These are phyloP conservation scores for Lentinus tigrinus DNA, from an alignment of 768 basidiomycete genomes.

Conservation along the genomic window DNA sequence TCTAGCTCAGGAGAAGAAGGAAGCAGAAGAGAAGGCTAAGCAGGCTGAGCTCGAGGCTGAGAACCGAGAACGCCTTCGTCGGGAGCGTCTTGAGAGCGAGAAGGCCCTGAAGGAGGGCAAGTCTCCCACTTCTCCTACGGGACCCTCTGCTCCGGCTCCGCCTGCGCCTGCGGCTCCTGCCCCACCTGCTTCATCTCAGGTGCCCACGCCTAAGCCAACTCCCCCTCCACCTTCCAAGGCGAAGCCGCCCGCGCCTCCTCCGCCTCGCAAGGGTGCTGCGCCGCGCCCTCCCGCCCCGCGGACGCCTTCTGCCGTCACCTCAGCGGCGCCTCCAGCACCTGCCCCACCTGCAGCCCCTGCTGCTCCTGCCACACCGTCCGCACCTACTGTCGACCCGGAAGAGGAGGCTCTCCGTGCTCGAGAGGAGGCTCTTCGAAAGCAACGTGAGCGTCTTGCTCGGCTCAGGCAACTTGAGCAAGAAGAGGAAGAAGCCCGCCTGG, in stretches of 20 bases:
- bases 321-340: conserved; percentile 19
- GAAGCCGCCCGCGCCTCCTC: conserved; percentile 37
- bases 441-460: conserved; percentile 64
- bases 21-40: conserved; percentile 83
- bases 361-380: conserved; percentile 37
- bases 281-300: conserved; percentile 34
- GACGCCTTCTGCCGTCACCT: conserved; percentile 22
- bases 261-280: conserved; percentile 37
- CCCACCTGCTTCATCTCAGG: conserved; percentile 27
- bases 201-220: conserved; percentile 41
- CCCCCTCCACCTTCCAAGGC: conserved; percentile 36
- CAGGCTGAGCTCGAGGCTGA: conserved; percentile 80
- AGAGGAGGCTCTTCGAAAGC: conserved; percentile 70
- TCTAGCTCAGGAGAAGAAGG: conserved; percentile 81
- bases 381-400: conserved; percentile 67
- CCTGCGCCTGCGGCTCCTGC: conserved; percentile 30
- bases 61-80: conserved; percentile 71
- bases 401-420: conserved; percentile 68
- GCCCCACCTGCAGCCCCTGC: conserved; percentile 35
- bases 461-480: conserved; percentile 71
- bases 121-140: conserved; percentile 33
- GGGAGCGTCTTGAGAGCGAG: conserved; percentile 74
- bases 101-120: conserved; percentile 57
- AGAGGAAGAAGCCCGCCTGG: conserved; percentile 53
- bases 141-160: conserved; percentile 28